These are phyloP conservation scores for Macrophomina tecta DNA, from an alignment of 2,329 filamentous ascomycete species.

Conservation along the genomic window DNA sequence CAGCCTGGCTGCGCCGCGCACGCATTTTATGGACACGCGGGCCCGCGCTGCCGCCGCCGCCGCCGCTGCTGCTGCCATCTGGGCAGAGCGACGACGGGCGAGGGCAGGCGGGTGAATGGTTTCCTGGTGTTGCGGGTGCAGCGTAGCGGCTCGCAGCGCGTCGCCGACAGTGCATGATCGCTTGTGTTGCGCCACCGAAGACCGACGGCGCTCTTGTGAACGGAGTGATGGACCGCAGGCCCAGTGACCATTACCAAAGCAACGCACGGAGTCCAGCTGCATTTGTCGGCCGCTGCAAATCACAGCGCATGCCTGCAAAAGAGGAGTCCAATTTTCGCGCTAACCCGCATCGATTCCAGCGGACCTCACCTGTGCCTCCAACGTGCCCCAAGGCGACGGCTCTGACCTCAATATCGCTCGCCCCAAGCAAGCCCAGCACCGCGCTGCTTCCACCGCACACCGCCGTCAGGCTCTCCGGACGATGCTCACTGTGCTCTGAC, in stretches of 20 bases:
- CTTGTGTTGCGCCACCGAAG: constrained; percentile 15
- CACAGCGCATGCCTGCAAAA: constrained; percentile 25
- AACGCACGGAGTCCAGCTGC: constrained; percentile 16
- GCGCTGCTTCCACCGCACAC: constrained; percentile 14
- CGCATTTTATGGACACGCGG: neutral
- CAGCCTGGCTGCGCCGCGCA: constrained; percentile 4
- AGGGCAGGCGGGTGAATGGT: neutral
- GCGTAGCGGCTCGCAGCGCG: constrained; percentile 8
- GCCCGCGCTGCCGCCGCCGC: neutral
- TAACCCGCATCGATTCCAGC: constrained; percentile 21
- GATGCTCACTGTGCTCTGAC: constrained; percentile 14
- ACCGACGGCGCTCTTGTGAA: constrained; percentile 10
- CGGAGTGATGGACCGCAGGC: constrained; percentile 5
- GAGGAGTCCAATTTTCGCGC: constrained; percentile 28
- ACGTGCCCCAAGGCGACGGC: constrained; percentile 17
- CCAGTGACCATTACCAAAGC: constrained; percentile 22
- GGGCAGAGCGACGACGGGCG: neutral
- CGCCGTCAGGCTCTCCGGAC: neutral
- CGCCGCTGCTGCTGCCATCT: neutral
- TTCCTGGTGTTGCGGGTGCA: constrained; percentile 5
- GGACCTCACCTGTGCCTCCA: constrained; percentile 17
- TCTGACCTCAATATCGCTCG: constrained; percentile 27
- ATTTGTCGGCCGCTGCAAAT: constrained; percentile 21
- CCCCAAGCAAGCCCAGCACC: constrained; percentile 15
- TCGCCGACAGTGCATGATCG: constrained; percentile 13